Percentiles rank a stretch among this genome's conserved stretches.
These are phyloP conservation scores for Mycena venus DNA, from an alignment of 768 basidiomycete species.

Conservation along the genomic window DNA sequence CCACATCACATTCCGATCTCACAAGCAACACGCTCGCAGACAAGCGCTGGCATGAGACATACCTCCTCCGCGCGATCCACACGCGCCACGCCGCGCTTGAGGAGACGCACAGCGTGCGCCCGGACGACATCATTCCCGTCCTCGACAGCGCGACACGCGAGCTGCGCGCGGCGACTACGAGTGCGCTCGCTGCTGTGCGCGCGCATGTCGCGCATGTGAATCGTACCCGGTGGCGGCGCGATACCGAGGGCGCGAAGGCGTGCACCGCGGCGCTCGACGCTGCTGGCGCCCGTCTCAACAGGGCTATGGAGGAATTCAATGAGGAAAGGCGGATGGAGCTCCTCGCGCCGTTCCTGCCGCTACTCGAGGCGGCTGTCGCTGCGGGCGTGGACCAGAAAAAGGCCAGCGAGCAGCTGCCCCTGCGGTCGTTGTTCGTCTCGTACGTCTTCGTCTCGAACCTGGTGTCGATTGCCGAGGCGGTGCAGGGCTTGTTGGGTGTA, in stretches of 20 bases:
- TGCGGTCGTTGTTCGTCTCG: constrained; percentile 61
- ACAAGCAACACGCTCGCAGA: not conserved
- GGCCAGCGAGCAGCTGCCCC: constrained; percentile 36
- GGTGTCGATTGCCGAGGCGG: constrained; percentile 50
- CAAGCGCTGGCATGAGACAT: constrained; percentile 39
- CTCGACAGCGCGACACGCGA: constrained; percentile 49
- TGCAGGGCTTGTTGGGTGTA: constrained; percentile 51
- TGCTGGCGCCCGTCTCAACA: not conserved
- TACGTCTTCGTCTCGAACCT: constrained; percentile 65
- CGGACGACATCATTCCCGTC: constrained; percentile 50
- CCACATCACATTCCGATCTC: constrained; percentile 11
- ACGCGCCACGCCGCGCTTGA: constrained; percentile 42
- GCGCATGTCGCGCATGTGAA: constrained; percentile 49
- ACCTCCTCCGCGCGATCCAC: constrained; percentile 15
- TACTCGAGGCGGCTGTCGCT: constrained; percentile 43
- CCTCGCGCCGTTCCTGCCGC: constrained; percentile 56
- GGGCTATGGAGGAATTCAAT: constrained; percentile 46
- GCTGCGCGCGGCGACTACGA: constrained; percentile 47
- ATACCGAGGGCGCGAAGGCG: constrained; percentile 34
- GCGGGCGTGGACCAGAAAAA: constrained; percentile 30
- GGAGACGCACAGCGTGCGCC: constrained; percentile 42
- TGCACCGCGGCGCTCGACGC: constrained; percentile 13
- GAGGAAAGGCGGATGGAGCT: constrained; percentile 49
- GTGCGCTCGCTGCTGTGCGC: constrained; percentile 41
- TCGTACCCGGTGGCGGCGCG: constrained; percentile 46